These are phyloP conservation scores for Kwoniella europaea DNA, from an alignment of 768 basidiomycete species.

Conservation along the genomic window DNA sequence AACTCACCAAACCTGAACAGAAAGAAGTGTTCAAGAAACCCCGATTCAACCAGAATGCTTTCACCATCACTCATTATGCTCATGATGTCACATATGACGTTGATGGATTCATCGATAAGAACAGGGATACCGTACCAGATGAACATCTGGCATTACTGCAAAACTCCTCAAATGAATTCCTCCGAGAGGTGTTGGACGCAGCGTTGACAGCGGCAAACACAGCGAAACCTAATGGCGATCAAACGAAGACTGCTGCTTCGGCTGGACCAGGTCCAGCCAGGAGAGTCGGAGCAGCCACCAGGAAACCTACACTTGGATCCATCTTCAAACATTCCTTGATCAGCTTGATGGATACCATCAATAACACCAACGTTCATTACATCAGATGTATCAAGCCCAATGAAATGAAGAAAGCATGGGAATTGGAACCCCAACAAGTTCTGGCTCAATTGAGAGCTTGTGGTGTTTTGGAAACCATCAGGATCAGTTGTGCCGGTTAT, in stretches of 20 bases:
- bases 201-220: conserved; percentile 75
- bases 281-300: conserved; percentile 60
- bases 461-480: conserved; percentile 97
- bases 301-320: conserved; percentile 94
- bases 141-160: conserved; percentile 91
- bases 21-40: conserved; percentile 96
- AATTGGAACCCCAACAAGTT: conserved; percentile 93
- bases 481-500: conserved; percentile 98
- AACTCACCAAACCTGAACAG: conserved; percentile 82
- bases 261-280: conserved; percentile 57
- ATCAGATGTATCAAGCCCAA: conserved; percentile 99
- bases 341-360: conserved; percentile 94
- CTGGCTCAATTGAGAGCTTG: conserved; percentile 93
- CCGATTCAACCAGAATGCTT: conserved; percentile 94
- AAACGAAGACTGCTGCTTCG: conserved; percentile 64
- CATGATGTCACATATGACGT: conserved; percentile 98
- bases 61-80: conserved; percentile 98
- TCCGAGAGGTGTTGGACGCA: conserved; percentile 91
- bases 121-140: conserved; percentile 96
- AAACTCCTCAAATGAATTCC: conserved; percentile 84
- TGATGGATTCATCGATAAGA: conserved; percentile 98
- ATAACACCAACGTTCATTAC: conserved; percentile 97
- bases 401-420: conserved; percentile 94
- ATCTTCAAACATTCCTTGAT: conserved; percentile 97
- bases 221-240: conserved; percentile 72